Evolutionary conservation across 768 basidiomycete genomes (phyloP), one percentile per base, ranked within the genome.

Genomic region (Suillus subaureus): DNA sequence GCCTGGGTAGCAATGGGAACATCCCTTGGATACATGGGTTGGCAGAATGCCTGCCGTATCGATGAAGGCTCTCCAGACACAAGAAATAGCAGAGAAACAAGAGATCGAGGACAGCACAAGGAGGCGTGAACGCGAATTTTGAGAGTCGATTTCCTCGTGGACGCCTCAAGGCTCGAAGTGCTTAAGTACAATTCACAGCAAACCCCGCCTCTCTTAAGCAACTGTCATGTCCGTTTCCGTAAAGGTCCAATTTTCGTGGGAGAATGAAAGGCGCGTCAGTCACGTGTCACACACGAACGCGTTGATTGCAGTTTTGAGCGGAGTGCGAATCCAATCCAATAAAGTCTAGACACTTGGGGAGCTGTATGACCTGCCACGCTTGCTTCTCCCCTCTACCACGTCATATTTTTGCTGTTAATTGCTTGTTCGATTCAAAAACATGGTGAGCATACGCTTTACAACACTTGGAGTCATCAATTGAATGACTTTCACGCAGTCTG

Each of bases 401-500:
- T 75, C 70, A 9, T 6, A 42, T 21, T 12, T 28, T 60, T 42
- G 40, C 71, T 66, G 72, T 67, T 28, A 12, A 4, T 62, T 60
- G 28, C 55, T 9, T 61, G 54, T 64, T 31, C 49, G 66, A 62
- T 65, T 66, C 42, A 64, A 49, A 55, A 43, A 43, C 33, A 83
- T 82, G 81, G 80, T 82, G 68, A 67, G 73, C 61, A 65, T 33
- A 70, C 35, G 35, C 21, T 6, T 6, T 6, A 61, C 4, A 18
- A 37, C 26, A 6, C 26, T 28, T 40, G 18, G 37, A 60, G 12
- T 2, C 37, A 8, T 42, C 39, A 57, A 33, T 28, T 23, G 40
- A 62, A 16, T 3, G 3, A 13, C 28, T 35, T 67, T 63, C 64
- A 67, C 63, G 64, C 72, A 86, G 85, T 82, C 85, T 77, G 84